Base-by-base conservation (phyloP, 495 filamentous ascomycete genomes). In the Monascus purpureus region DNA sequence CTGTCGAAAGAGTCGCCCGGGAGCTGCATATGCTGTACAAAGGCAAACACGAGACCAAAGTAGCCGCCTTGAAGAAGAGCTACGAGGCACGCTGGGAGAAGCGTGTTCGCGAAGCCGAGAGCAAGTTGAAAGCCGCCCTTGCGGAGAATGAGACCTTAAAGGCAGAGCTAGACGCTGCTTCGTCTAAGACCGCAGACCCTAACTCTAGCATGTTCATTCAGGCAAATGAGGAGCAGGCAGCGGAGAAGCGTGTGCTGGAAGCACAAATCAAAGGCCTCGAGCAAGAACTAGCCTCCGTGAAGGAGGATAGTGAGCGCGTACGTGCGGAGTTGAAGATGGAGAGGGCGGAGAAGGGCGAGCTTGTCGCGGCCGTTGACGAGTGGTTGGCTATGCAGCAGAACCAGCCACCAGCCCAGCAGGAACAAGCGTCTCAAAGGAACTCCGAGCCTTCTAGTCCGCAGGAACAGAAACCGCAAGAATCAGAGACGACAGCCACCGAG, bases 21-120 rank as follows among this genome's bases (percentile, higher is more conserved):
- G 90, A 97, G 44, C 67, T 96, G 15, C 90, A 97, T 46, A 67
- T 72, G 0, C 66, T 93, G n/a, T 97, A 97, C 64, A 95, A 94
- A 57, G 69, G 73, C 49, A 97, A 97, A 50, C 92, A 97, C 49
- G 87, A 94, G 59, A 80, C 74, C 28, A 97, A 97, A 58, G 87
- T 96, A 16, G 71, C 80, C 0, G 86, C 85, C 6, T 65, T 97
- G 36, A 95, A 95, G 60, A 94, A 94, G 53, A 86, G 77, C 52
- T 96, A 95, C 54, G 84, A 94, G 46, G 67, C 67, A 25, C 73
- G 87, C 28, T 86, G 82, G 75, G 83, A 92, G 49, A 87, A 90
- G 61, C 83, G 78, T 38, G 61, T 84, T 18, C 65, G 67, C 17
- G 79, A 84, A 41, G 70, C 88, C 2, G 79, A 93, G 51, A 56